Evolutionary conservation across 768 basidiomycete genomes (phyloP).

Genomic region (Suillus alpinus): DNA sequence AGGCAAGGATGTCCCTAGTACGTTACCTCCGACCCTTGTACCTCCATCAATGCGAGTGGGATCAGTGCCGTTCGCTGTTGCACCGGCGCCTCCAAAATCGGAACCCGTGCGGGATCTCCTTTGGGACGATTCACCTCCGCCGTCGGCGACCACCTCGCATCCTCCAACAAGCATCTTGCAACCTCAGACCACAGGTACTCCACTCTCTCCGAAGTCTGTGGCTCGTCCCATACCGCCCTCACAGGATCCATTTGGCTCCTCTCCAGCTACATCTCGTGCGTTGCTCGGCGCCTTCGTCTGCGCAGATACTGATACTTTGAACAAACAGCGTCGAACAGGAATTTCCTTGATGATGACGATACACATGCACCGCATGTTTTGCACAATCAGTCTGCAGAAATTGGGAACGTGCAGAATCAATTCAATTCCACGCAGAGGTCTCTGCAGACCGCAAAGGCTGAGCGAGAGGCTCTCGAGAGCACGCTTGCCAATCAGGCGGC

Average conservation of each 20-base stretch:
- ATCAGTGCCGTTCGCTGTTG: constrained; percentile 35
- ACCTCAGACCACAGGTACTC: constrained; percentile 38
- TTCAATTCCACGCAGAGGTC: constrained; percentile 76
- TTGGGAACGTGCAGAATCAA: constrained; percentile 86
- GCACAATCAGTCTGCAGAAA: constrained; percentile 77
- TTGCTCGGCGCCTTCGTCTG: not conserved
- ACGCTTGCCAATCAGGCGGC: constrained; percentile 64
- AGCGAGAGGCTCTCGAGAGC: constrained; percentile 65
- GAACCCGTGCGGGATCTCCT: constrained; percentile 44
- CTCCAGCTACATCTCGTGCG: constrained; percentile 27
- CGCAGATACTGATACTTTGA: constrained; percentile 3
- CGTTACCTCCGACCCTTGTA: constrained; percentile 70
- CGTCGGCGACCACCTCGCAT: constrained; percentile 38
- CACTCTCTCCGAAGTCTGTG: constrained; percentile 29
- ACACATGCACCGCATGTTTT: constrained; percentile 46
- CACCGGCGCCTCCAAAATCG: constrained; percentile 35
- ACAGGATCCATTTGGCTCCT: constrained; percentile 52
- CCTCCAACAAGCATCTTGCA: constrained; percentile 23
- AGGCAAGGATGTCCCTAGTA: constrained; percentile 71
- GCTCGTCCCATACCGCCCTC: constrained; percentile 16
- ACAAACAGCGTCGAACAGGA: constrained; percentile 30
- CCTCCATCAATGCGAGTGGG: constrained; percentile 76
- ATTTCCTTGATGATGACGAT: constrained; percentile 72
- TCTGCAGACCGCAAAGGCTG: constrained; percentile 60
- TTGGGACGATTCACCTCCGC: constrained; percentile 53